phyloP scores from a whole-genome alignment of 2,329 filamentous ascomycete genomes.

The Tricladium varicosporioides region DNA sequence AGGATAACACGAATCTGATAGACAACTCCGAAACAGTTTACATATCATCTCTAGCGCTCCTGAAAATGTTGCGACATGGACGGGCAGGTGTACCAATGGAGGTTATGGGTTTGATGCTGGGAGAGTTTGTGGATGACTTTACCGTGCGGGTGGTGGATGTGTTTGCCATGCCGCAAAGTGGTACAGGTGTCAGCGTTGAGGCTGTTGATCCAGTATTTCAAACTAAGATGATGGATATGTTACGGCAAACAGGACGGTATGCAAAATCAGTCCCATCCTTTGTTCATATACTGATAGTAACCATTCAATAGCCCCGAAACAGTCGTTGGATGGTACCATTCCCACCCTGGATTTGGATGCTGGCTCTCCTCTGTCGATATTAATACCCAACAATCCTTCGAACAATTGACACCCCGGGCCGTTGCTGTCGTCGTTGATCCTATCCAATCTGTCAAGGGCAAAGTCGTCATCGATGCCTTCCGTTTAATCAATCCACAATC shows the following conservation, averaged over 20 bases:
- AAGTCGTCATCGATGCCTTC: conserved; percentile 99
- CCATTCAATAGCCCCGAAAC: conserved; percentile 72
- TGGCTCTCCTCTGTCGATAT: conserved; percentile 99
- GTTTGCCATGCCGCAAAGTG: conserved; percentile 98
- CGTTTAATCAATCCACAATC: conserved; percentile 97
- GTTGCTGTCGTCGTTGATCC: conserved; percentile 98
- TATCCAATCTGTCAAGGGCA: conserved; percentile 98
- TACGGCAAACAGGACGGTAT: conserved; percentile 92
- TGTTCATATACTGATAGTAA: conserved; percentile 10
- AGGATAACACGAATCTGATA: conserved; percentile 90
- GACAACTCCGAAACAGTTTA: conserved; percentile 99
- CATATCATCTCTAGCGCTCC: conserved; percentile 92
- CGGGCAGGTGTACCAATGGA: conserved; percentile 99
- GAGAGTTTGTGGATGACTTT: conserved; percentile 98
- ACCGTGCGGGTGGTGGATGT: conserved; percentile 98
- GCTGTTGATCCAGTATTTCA: conserved; percentile 98
- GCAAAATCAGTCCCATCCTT: not conserved
- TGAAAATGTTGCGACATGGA: conserved; percentile 98
- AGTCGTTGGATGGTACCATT: conserved; percentile 99
- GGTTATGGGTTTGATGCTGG: conserved; percentile 99
- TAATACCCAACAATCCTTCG: conserved; percentile 99
- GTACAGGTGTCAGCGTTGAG: conserved; percentile 96
- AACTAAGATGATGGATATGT: conserved; percentile 99
- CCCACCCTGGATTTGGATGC: conserved; percentile 97
- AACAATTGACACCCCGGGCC: conserved; percentile 93